Conservation (phyloP, 305 asterid genomes). For the Fraxinus floribunda region DNA sequence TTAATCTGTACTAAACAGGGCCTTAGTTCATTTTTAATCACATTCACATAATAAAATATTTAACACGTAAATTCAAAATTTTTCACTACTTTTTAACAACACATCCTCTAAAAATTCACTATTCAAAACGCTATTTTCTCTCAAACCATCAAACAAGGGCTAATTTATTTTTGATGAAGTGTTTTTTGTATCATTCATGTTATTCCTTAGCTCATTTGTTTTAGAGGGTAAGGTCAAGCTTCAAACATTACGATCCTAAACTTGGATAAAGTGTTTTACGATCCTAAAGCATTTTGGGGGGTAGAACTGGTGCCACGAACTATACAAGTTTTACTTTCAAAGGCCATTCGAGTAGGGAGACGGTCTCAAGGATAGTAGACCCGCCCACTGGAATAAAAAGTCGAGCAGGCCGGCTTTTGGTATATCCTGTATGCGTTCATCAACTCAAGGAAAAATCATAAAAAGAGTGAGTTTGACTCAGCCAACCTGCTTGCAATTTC, state of each 20-base stretch:
- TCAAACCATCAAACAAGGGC: neutral
- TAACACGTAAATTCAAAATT: too few species aligned
- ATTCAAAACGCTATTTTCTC: neutral
- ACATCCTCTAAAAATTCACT: neutral
- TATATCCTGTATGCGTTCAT: neutral
- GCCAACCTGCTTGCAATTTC: neutral
- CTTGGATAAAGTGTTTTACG: neutral
- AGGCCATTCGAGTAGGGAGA: neutral
- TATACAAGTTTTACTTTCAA: neutral
- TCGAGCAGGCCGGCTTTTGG: neutral
- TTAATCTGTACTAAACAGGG: too few species aligned
- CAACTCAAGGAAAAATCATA: neutral
- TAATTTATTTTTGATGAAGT: neutral
- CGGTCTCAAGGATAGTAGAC: conserved; percentile 33
- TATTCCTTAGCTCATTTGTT: too few species aligned
- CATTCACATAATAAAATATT: too few species aligned
- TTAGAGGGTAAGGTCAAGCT: neutral
- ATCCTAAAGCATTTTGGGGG: neutral
- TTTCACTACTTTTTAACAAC: too few species aligned
- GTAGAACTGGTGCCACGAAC: neutral
- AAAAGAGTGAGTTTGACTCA: neutral
- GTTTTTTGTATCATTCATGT: neutral
- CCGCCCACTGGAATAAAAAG: neutral
- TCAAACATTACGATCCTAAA: neutral
- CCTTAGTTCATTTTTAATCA: too few species aligned